Percentiles rank a stretch among this genome's conserved stretches.
Evolutionary conservation across 441 rosid genomes (phyloP).

Genomic region (Populus hybrid): DNA sequence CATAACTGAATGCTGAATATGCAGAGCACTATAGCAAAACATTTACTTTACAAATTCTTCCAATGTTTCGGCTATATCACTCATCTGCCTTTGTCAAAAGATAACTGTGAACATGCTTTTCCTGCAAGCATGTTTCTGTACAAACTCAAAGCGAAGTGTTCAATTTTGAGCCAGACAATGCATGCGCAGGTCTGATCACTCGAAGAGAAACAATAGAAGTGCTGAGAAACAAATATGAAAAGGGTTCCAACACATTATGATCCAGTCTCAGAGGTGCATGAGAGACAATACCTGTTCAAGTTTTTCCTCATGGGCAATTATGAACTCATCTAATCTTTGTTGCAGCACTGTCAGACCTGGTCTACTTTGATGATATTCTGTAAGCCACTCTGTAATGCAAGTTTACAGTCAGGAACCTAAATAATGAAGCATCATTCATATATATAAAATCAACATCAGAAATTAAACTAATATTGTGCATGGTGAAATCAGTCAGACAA

Average conservation of each 20-base stretch:
- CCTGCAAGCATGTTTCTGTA: neutral
- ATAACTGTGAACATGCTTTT: neutral
- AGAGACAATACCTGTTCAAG: slow-evolving; percentile 57
- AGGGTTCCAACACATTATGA: neutral
- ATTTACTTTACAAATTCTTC: neutral
- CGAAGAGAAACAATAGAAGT: neutral
- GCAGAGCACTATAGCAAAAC: neutral
- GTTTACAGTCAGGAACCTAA: slow-evolving; percentile 15
- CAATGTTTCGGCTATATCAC: neutral
- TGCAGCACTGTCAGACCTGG: slow-evolving; percentile 75
- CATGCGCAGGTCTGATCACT: neutral
- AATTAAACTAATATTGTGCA: neutral
- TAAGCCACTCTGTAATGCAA: slow-evolving; percentile 71
- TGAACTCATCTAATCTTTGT: slow-evolving; percentile 79
- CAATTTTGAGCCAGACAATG: neutral
- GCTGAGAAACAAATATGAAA: neutral
- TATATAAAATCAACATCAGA: neutral
- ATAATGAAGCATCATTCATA: neutral
- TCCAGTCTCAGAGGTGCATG: neutral
- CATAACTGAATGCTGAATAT: neutral
- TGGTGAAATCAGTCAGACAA: neutral
- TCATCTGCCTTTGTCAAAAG: neutral
- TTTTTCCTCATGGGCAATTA: slow-evolving; percentile 61
- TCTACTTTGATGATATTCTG: slow-evolving; percentile 64
- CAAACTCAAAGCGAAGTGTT: neutral